These are phyloP conservation scores for Rubus idaeus DNA, from an alignment of 306 rosid species.

Conservation along the genomic window DNA sequence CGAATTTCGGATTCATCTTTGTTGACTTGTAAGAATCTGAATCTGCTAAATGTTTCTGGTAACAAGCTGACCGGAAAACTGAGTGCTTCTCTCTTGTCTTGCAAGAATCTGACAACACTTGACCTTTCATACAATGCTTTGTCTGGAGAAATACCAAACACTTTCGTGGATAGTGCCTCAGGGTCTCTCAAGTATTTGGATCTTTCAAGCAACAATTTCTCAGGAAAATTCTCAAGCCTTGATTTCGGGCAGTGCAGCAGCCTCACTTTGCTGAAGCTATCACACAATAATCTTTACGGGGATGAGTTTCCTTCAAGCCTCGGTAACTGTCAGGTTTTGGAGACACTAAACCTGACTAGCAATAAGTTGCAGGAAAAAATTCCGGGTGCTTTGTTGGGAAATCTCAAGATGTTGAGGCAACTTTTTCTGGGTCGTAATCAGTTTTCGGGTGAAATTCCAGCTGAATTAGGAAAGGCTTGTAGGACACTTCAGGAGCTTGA, in stretches of 20 bases:
- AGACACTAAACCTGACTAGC: slow-evolving; percentile 54
- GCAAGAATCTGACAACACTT: slow-evolving; percentile 35
- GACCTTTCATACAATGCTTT: slow-evolving; percentile 52
- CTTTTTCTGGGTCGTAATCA: slow-evolving; percentile 44
- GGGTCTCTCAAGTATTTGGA: slow-evolving; percentile 44
- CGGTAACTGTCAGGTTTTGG: slow-evolving; percentile 37
- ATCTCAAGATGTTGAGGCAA: slow-evolving; percentile 44
- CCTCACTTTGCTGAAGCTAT: slow-evolving; percentile 39
- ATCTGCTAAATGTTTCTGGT: slow-evolving; percentile 45
- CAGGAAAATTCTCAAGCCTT: slow-evolving; percentile 36
- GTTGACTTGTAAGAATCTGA: slow-evolving; percentile 34
- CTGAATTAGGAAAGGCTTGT: slow-evolving; percentile 47
- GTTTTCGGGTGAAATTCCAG: slow-evolving; percentile 54
- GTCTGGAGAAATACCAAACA: slow-evolving; percentile 45
- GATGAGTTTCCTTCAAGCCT: slow-evolving; percentile 43
- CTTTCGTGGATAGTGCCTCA: slow-evolving; percentile 31
- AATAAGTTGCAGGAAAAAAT: slow-evolving; percentile 41
- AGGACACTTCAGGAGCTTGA: slow-evolving; percentile 50
- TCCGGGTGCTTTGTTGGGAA: slow-evolving; percentile 45
- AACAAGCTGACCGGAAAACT: slow-evolving; percentile 51
- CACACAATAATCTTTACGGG: slow-evolving; percentile 41
- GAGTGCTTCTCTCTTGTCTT: slow-evolving; percentile 24
- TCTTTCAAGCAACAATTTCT: slow-evolving; percentile 58
- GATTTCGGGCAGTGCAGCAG: slow-evolving; percentile 46
- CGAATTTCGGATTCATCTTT: slow-evolving; percentile 38